phyloP scores from a whole-genome alignment of 495 filamentous ascomycete species.

The Glutinoglossum americanum region DNA sequence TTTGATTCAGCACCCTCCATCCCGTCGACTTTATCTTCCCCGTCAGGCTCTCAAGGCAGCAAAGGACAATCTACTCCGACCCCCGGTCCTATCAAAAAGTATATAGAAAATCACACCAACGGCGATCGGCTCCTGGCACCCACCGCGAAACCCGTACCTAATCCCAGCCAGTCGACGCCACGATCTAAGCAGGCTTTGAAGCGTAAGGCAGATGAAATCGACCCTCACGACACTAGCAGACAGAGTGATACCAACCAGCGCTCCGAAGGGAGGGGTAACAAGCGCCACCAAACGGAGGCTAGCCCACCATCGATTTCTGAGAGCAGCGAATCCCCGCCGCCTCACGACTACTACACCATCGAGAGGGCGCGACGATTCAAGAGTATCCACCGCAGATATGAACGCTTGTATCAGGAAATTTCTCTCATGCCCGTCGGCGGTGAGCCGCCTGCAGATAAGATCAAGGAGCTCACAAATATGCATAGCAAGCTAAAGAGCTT shows the following conservation, averaged over 20 bases:
- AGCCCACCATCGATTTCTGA: neutral
- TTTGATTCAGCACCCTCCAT: constrained; percentile 18
- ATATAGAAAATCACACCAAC: neutral
- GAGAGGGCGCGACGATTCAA: constrained; percentile 40
- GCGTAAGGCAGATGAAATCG: constrained; percentile 1
- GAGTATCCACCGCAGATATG: constrained; percentile 38
- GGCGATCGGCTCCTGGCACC: neutral
- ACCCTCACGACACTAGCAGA: neutral
- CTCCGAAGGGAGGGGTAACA: neutral
- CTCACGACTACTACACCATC: constrained; percentile 8
- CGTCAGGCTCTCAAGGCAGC: neutral
- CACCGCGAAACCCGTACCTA: neutral
- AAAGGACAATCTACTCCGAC: constrained; percentile 3
- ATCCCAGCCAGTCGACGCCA: neutral
- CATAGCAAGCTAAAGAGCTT: constrained; percentile 33
- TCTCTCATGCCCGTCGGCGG: constrained; percentile 15
- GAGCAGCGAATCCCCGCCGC: neutral
- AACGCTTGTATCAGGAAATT: constrained; percentile 36
- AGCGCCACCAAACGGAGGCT: neutral
- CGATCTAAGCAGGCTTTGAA: neutral
- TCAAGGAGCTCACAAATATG: constrained; percentile 37
- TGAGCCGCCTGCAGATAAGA: constrained; percentile 30
- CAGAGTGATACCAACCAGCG: neutral
- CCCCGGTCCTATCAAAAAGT: neutral
- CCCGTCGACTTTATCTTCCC: neutral